Conservation (phyloP, 1,139 yeast genomes). For the Lizanozyma gosingica region DNA sequence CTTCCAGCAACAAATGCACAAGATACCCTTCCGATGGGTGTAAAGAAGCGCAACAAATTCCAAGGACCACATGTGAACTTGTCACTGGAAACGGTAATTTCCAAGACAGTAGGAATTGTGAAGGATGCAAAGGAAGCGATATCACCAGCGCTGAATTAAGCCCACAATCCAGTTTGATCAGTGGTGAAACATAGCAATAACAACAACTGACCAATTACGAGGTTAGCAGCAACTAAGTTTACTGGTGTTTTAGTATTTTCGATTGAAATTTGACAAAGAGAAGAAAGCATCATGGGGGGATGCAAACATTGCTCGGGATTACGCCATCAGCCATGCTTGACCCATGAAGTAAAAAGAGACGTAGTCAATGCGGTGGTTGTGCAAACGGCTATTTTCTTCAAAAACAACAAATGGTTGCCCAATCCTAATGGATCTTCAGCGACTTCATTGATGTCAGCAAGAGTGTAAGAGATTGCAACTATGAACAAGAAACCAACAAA, state of each 20-base stretch:
- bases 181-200: slow-evolving; percentile 57
- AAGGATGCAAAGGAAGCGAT: slow-evolving; percentile 66
- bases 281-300: slow-evolving; percentile 65
- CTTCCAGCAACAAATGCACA: slow-evolving; percentile 47
- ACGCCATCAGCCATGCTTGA: slow-evolving; percentile 58
- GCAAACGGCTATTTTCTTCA: slow-evolving; percentile 35
- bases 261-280: slow-evolving; percentile 48
- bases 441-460: slow-evolving; percentile 43
- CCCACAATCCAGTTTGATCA: slow-evolving; percentile 64
- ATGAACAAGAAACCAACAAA: slow-evolving; percentile 53
- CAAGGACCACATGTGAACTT: slow-evolving; percentile 62
- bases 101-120: slow-evolving; percentile 58
- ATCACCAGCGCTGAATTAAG: slow-evolving; percentile 72
- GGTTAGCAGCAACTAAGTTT: slow-evolving; percentile 60
- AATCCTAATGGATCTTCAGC: slow-evolving; percentile 41
- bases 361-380: slow-evolving; percentile 51
- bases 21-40: slow-evolving; percentile 36
- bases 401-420: slow-evolving; percentile 62
- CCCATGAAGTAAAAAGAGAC: slow-evolving; percentile 61
- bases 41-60: slow-evolving; percentile 49
- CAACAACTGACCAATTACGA: slow-evolving; percentile 46
- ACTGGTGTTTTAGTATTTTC: slow-evolving; percentile 57
- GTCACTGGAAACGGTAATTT: slow-evolving; percentile 46
- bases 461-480: slow-evolving; percentile 58
- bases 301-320: slow-evolving; percentile 61